Base-by-base conservation (phyloP, 2,329 filamentous ascomycete genomes). In the Paramyrothecium sp. region DNA sequence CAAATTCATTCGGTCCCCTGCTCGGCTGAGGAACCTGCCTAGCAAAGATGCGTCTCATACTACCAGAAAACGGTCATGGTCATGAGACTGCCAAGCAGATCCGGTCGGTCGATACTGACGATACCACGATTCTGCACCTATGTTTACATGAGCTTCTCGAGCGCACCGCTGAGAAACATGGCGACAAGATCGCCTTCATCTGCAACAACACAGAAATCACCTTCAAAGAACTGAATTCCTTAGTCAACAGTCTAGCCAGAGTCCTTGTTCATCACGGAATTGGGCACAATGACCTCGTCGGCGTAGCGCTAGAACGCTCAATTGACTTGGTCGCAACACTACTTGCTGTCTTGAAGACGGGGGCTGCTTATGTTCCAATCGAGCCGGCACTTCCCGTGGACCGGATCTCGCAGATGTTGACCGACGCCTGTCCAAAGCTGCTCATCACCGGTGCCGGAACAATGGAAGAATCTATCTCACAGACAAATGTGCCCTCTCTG, bases 361-460 rank as follows among this genome's bases (percentile, higher is more conserved):
- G 62, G 10, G 62, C 62, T 17, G 60, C 58, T 7, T 64, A 60
- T 46, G 53, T 64, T 48, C 61, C 61, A 22, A 55, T 63, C 10
- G 62, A 63, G 20, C 56, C 59, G 8, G 54, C 54, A 12, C 52
- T 64, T 23, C 62, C 62, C 8, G 34, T 54, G 23, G 55, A 61
- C 16, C 62, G 60, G 13, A 55, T 64, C 20, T 26, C 48, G 19
- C 59, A 58, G 26, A 63, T 64, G 59, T 30, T 64, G 44, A 41
- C 54, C 10, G 60, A 62, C 47, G 55, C 60, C 10, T 12, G 11
- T 11, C 61, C 60, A 2, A 59, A 54, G 41, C 56, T 62, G n/a
- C 26, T 62, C 53, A 49, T 63, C 38, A 54, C 51, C 49, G 50
- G 51, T 52, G 26, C 23, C 47, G 19, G 17, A 11, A 19, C 46